Percentiles rank a stretch among this genome's conserved stretches.
Evolutionary conservation across 176 grass and related monocot genomes (phyloP).

Genomic region (Ananas comosus): DNA sequence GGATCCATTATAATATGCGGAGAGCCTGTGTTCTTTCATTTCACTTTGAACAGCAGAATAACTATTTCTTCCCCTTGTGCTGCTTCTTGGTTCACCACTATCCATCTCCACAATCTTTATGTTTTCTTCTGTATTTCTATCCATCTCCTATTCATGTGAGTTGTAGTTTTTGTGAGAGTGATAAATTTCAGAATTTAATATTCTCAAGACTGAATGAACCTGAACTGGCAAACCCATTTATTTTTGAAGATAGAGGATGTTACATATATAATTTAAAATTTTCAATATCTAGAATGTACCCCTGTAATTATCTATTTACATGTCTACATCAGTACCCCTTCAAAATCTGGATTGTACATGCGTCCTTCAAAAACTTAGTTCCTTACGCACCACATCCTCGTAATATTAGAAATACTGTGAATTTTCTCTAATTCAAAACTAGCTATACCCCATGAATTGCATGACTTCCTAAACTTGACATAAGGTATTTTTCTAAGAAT

Average conservation of each 20-base stretch:
- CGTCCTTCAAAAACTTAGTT: too few relatives aligned
- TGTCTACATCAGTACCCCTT: too few relatives aligned
- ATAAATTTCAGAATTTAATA: neutral
- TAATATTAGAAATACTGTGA: too few relatives aligned
- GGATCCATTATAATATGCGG: neutral
- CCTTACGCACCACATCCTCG: too few relatives aligned
- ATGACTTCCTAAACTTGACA: too few relatives aligned
- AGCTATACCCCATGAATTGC: too few relatives aligned
- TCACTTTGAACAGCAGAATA: constrained; percentile 1
- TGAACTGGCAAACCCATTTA: neutral
- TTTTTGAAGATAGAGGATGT: neutral
- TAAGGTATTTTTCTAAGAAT: too few relatives aligned
- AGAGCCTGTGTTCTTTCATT: constrained; percentile 11
- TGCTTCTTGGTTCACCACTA: neutral
- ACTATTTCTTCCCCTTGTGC: constrained; percentile 9
- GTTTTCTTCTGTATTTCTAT: constrained; percentile 10
- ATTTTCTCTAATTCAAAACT: too few relatives aligned
- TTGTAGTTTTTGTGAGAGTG: neutral
- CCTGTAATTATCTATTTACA: too few relatives aligned
- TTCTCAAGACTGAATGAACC: neutral
- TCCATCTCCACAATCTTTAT: constrained; percentile 20
- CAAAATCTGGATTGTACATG: too few relatives aligned
- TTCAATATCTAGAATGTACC: too few relatives aligned
- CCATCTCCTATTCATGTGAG: constrained; percentile 12
- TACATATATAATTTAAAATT: too few relatives aligned